Conservation (phyloP, 2,329 filamentous ascomycete species). For the Fusarium chlamydosporum region DNA sequence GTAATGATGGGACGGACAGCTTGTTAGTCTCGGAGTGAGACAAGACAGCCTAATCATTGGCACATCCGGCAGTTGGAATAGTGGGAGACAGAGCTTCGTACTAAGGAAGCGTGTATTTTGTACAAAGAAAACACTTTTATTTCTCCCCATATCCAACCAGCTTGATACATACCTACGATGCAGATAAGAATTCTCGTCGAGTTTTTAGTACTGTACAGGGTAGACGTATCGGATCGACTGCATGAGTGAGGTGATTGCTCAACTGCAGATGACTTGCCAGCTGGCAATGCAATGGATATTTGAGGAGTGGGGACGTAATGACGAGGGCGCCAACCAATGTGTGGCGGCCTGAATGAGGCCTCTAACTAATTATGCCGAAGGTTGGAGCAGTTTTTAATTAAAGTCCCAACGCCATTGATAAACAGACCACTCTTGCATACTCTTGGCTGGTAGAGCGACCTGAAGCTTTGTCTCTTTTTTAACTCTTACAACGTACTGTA, state of each 20-base stretch:
- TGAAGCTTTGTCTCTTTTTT: conserved; percentile 34
- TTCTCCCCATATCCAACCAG: neutral
- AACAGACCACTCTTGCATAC: conserved; percentile 8
- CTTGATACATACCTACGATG: neutral
- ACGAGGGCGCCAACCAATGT: conserved; percentile 46
- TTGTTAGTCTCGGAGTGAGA: neutral
- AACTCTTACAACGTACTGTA: conserved; percentile 15
- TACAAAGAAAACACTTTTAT: neutral
- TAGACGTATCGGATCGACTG: conserved; percentile 23
- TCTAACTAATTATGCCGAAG: conserved; percentile 18
- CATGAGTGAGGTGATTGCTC: conserved; percentile 42
- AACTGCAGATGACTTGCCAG: conserved; percentile 50
- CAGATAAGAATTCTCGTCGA: neutral
- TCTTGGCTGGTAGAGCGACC: conserved; percentile 10
- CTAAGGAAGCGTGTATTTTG: neutral
- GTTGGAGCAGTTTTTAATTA: conserved; percentile 24
- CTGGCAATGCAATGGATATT: conserved; percentile 47
- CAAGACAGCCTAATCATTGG: neutral
- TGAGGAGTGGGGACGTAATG: conserved; percentile 37
- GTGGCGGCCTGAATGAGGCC: conserved; percentile 49
- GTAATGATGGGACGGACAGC: conserved; percentile 9
- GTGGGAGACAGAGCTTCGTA: neutral
- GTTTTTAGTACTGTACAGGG: conserved; percentile 34
- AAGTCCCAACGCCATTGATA: conserved; percentile 31
- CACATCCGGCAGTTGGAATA: neutral